These are phyloP conservation scores for Dentipellis sp. DNA, from an alignment of 768 basidiomycete species.

Conservation along the genomic window DNA sequence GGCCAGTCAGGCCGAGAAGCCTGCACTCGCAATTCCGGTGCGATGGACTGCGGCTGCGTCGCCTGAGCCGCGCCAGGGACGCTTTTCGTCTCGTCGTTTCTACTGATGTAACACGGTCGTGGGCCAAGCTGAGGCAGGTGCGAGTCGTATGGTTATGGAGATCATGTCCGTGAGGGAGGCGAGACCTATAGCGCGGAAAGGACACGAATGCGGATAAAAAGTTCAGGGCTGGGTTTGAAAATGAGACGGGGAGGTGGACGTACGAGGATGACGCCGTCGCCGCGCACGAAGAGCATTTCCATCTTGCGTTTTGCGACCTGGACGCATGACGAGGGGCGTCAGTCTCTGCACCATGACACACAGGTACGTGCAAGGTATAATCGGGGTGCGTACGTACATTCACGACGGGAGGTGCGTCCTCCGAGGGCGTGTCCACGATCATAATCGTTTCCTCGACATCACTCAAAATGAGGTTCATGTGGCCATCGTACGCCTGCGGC, in stretches of 20 bases:
- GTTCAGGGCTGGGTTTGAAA: background rate
- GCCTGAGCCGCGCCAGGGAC: no score
- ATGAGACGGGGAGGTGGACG: constrained; percentile 18
- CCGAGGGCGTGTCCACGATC: constrained; percentile 77
- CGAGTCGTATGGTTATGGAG: background rate
- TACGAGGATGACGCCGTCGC: constrained; percentile 95
- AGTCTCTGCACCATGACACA: no score
- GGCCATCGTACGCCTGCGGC: constrained; percentile 94
- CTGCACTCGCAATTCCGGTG: no score
- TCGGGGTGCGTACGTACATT: constrained; percentile 35
- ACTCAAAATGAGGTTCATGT: constrained; percentile 98
- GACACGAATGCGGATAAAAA: constrained; percentile 7
- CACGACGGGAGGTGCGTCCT: constrained; percentile 54
- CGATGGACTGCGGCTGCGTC: no score
- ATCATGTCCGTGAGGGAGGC: constrained; percentile 63
- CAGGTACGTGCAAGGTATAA: background rate
- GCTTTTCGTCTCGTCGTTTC: no score
- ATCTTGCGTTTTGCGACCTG: constrained; percentile 90
- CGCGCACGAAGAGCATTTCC: constrained; percentile 97
- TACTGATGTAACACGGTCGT: no score
- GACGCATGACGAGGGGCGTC: background rate
- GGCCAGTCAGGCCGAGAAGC: no score
- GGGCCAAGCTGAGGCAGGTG: background rate
- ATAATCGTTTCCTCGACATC: constrained; percentile 97
- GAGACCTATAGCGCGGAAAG: constrained; percentile 46